Base-by-base conservation (phyloP, 352 stramenopile genomes). In the Globisporangium spinosum region DNA sequence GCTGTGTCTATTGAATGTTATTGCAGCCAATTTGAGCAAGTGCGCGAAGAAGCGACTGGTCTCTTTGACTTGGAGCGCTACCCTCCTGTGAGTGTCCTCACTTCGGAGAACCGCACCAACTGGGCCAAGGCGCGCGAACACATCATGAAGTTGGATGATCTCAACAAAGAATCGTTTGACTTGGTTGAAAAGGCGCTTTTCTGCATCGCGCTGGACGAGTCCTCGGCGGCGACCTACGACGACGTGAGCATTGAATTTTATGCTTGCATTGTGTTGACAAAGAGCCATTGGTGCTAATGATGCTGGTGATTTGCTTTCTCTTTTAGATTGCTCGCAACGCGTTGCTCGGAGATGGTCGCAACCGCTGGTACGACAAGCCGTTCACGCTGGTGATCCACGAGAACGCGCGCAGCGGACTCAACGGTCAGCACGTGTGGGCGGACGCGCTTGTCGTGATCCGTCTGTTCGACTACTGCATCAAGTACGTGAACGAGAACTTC, bases 361-460 rank as follows among this genome's bases (percentile, higher is more conserved):
- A 99, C 82, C 94, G 97, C 68, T 99, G 94, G 91, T 99, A 98
- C 76, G 97, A 99, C 82, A 99, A 99, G 79, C 95, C 94, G 13
- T 94, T 99, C 71, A 97, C 98, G 74, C 70, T 99, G 34, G 91
- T 99, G 67, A 96, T 98, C 58, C 96, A 98, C 63, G 87, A 96
- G 40, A 99, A 99, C 76, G 96, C 93, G 45, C 98, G 97, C 69
- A 95, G 91, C 43, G 97, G 96, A 5, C 73, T 98, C 67, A 90
- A 98, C 56, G 95, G 94, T n/a, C 94, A 99, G 76, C 97, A 99
- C 76, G 93, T 90, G 40, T 98, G 98, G 97, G 98, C 98, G 70
- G 97, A 99, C 78, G 97, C 96, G 22, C 93, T 98, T 69, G 94
- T 98, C 40, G 89, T 98, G 4, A 91, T 98, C 25, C 86, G 92